These are phyloP conservation scores for Pyrenophora graminea DNA, from an alignment of 2,329 filamentous ascomycete genomes.

Conservation along the genomic window DNA sequence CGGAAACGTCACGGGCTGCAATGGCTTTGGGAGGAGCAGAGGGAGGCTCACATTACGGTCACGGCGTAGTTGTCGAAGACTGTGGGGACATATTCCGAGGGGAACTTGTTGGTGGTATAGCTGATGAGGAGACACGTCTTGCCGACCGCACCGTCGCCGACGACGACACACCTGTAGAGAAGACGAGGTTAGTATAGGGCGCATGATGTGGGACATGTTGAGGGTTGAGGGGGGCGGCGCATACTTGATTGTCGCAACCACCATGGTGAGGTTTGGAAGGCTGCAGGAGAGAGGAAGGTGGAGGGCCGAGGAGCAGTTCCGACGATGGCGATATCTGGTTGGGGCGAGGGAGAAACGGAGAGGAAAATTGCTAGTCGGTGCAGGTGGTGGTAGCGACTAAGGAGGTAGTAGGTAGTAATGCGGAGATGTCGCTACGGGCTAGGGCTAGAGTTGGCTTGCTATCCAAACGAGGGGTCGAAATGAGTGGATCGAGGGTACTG, in stretches of 20 bases:
- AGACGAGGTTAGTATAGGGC: slow-evolving; percentile 15
- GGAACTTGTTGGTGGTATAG: slow-evolving; percentile 99
- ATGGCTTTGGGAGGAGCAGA: slow-evolving; percentile 4
- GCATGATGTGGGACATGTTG: neutral
- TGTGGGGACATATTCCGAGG: slow-evolving; percentile 98
- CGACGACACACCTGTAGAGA: slow-evolving; percentile 83
- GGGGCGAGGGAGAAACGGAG: slow-evolving; percentile 18
- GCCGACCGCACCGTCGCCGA: slow-evolving; percentile 98
- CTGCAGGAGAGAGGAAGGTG: neutral
- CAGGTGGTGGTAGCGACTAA: slow-evolving; percentile 4
- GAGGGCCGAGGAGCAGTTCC: neutral
- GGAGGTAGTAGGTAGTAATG: slow-evolving; percentile 19
- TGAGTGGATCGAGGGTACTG: slow-evolving; percentile 36
- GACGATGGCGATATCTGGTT: slow-evolving; percentile 16
- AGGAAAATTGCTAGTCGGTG: slow-evolving; percentile 21
- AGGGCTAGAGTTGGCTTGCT: slow-evolving; percentile 21
- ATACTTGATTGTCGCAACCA: slow-evolving; percentile 50
- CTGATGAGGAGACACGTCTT: slow-evolving; percentile 99
- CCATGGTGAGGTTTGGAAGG: slow-evolving; percentile 35
- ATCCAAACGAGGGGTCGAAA: slow-evolving; percentile 46
- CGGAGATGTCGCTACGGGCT: slow-evolving; percentile 25
- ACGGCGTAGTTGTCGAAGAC: slow-evolving; percentile 99
- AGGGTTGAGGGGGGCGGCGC: slow-evolving; percentile 18
- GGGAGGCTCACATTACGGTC: slow-evolving; percentile 85
- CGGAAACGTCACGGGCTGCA: neutral